These are phyloP conservation scores for Amanita rubescens DNA, from an alignment of 768 basidiomycete genomes.

Conservation along the genomic window DNA sequence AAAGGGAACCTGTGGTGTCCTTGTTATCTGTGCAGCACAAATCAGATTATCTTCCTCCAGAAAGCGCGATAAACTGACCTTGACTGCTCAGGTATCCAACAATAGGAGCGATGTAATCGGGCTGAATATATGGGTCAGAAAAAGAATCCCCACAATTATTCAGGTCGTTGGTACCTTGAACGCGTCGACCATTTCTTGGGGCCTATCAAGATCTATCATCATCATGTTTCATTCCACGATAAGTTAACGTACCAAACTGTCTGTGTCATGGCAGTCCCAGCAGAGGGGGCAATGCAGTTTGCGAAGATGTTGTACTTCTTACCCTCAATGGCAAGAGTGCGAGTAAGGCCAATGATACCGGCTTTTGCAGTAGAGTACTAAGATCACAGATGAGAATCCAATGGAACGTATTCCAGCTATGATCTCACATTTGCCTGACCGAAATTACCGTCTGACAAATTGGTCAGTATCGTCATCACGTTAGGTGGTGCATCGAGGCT, in stretches of 20 bases:
- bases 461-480: background rate
- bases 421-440: constrained; percentile 78
- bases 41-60: background rate
- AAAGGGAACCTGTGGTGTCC: constrained; percentile 65
- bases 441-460: constrained; percentile 75
- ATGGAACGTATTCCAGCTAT: background rate
- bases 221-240: background rate
- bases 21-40: constrained; percentile 48
- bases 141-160: background rate
- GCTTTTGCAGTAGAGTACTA: constrained; percentile 92
- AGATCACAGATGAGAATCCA: constrained; percentile 6
- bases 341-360: constrained; percentile 85
- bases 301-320: constrained; percentile 84
- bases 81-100: constrained; percentile 86
- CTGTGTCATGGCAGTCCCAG: constrained; percentile 88
- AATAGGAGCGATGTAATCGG: constrained; percentile 87
- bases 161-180: constrained; percentile 55
- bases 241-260: constrained; percentile 54
- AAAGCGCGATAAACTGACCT: constrained; percentile 25
- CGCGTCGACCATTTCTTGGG: constrained; percentile 80
- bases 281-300: constrained; percentile 82
- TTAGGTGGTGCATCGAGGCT: constrained; percentile 21
- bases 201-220: constrained; percentile 31
- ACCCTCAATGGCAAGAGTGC: constrained; percentile 87
- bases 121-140: constrained; percentile 32